phyloP scores from a whole-genome alignment of 257 asterid species.

The Ocimum tenuiflorum region DNA sequence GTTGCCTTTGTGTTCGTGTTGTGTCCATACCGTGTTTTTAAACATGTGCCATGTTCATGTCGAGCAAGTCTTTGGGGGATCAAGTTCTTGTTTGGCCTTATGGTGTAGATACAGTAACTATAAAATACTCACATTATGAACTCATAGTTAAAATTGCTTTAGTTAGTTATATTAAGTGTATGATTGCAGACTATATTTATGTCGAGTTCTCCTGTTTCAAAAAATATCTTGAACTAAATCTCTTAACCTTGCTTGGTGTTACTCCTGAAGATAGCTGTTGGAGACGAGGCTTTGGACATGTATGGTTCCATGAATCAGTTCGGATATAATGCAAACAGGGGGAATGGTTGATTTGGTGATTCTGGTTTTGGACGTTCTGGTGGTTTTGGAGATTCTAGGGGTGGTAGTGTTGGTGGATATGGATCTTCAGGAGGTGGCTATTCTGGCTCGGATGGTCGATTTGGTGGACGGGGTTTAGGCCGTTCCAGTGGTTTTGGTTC shows the following conservation, averaged over 20 bases:
- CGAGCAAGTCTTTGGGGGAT: no score
- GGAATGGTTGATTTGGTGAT: conserved; percentile 52
- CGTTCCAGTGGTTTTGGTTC: conserved; percentile 44
- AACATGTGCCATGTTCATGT: no score
- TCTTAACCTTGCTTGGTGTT: conserved; percentile 11
- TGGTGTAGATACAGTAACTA: no score
- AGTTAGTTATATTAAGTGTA: no score
- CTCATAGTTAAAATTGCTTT: no score
- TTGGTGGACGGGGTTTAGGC: neutral
- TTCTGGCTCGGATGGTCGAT: conserved; percentile 16
- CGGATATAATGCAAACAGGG: conserved; percentile 30
- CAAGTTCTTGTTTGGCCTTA: no score
- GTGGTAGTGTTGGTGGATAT: conserved; percentile 32
- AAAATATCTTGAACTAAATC: conserved; percentile 8
- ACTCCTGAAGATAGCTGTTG: conserved; percentile 68
- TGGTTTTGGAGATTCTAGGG: conserved; percentile 31
- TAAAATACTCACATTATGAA: no score
- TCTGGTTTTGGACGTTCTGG: conserved; percentile 37
- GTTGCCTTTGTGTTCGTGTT: no score
- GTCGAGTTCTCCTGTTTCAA: neutral
- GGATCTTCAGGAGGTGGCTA: no score
- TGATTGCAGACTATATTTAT: neutral
- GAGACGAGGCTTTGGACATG: conserved; percentile 45
- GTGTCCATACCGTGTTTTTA: no score
- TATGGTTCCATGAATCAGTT: conserved; percentile 34